Percentiles rank a stretch among this genome's conserved stretches.
Conservation (phyloP, 2,329 filamentous ascomycete species). For the Microsporum audouinii region DNA sequence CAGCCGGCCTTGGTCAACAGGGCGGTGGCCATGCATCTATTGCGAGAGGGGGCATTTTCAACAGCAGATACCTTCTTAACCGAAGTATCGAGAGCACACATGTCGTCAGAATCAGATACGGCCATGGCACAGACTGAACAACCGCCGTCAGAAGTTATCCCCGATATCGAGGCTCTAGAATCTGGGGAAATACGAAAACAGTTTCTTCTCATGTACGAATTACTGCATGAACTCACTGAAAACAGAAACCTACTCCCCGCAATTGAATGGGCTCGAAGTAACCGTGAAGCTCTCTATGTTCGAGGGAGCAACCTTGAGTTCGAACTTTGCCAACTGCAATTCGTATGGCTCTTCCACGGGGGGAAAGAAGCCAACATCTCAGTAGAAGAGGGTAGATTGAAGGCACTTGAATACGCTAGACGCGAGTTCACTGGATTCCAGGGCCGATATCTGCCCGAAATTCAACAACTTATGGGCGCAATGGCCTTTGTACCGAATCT, state of each 20-base stretch:
- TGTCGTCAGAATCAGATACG: conserved; percentile 24
- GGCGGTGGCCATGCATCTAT: conserved; percentile 89
- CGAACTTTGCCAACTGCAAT: conserved; percentile 81
- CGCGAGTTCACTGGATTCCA: conserved; percentile 64
- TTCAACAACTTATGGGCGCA: conserved; percentile 68
- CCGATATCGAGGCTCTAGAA: conserved; percentile 48
- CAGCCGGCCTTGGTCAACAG: conserved; percentile 73
- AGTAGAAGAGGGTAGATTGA: conserved; percentile 21
- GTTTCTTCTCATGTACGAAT: conserved; percentile 83
- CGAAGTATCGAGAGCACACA: conserved; percentile 49
- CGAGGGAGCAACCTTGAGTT: conserved; percentile 91
- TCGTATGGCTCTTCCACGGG: conserved; percentile 73
- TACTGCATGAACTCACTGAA: conserved; percentile 64
- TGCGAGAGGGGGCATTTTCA: conserved; percentile 85
- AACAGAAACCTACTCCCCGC: conserved; percentile 65
- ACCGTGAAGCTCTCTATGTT: conserved; percentile 60
- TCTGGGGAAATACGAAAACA: conserved; percentile 61
- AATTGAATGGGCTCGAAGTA: conserved; percentile 70
- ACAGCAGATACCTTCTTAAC: conserved; percentile 76
- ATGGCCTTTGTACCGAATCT: conserved; percentile 72
- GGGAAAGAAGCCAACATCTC: conserved; percentile 23
- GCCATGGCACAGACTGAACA: conserved; percentile 22
- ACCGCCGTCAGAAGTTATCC: conserved; percentile 31
- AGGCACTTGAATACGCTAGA: conserved; percentile 65
- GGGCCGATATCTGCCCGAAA: conserved; percentile 61